Evolutionary conservation across 2,329 filamentous ascomycete species (phyloP).

Genomic region (Cercospora brassicicola): DNA sequence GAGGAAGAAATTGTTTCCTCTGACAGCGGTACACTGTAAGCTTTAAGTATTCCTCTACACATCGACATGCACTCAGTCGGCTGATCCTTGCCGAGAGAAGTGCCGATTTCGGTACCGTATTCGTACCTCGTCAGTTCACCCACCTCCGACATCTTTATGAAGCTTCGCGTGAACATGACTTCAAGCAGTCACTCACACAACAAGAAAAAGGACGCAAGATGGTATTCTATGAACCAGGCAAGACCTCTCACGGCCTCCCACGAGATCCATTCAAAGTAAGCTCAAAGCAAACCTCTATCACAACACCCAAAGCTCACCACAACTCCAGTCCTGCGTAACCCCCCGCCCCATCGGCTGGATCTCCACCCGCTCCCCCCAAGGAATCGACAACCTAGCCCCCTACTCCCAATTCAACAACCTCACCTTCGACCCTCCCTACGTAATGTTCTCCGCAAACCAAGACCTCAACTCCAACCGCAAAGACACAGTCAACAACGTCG

Average conservation of each 20-base stretch:
- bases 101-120: constrained; percentile 1
- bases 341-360: constrained; percentile 64
- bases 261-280: constrained; percentile 58
- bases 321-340: constrained; percentile 52
- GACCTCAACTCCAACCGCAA: constrained; percentile 51
- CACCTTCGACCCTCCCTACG: constrained; percentile 62
- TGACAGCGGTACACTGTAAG: background rate
- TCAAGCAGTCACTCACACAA: background rate
- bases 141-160: background rate
- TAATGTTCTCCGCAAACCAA: constrained; percentile 63
- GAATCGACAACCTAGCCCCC: constrained; percentile 58
- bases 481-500: constrained; percentile 59
- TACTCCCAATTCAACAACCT: constrained; percentile 65
- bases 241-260: constrained; percentile 54
- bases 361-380: constrained; percentile 52
- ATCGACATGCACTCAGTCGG: background rate
- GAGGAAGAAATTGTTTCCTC: background rate
- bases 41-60: background rate
- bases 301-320: background rate
- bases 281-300: too few species aligned
- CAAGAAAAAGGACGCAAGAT: constrained; percentile 7
- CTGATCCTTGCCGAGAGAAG: background rate
- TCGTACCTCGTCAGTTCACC: background rate
- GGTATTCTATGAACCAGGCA: constrained; percentile 57
- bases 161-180: background rate